Evolutionary conservation across 2,329 filamentous ascomycete genomes (phyloP).

Genomic region (Teratosphaeria pseudoeucalypti): DNA sequence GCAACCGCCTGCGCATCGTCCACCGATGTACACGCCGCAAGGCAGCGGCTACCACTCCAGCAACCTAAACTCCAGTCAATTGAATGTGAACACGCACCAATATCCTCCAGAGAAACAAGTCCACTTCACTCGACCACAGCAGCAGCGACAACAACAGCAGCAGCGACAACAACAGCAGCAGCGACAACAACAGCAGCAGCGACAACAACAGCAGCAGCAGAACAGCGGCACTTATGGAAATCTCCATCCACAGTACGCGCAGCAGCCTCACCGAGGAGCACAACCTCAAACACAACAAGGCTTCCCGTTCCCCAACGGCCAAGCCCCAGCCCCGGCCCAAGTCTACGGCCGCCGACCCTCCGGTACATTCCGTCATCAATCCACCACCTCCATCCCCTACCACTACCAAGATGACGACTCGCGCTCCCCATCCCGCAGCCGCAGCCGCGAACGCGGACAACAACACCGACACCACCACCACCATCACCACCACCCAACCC

Average conservation of each 20-base stretch:
- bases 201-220: constrained; percentile 3
- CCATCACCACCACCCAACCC: constrained; percentile 10
- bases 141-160: constrained; percentile 1
- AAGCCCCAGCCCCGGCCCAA: constrained; percentile 4
- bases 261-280: constrained; percentile 3
- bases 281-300: constrained; percentile 5
- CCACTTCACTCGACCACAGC: constrained; percentile 4
- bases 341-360: constrained; percentile 1
- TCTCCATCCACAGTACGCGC: constrained; percentile 5
- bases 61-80: neutral
- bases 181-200: neutral
- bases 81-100: constrained; percentile 7
- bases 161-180: constrained; percentile 5
- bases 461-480: constrained; percentile 14
- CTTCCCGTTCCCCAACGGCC: constrained; percentile 10
- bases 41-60: constrained; percentile 11
- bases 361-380: constrained; percentile 8
- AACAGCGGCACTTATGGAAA: constrained; percentile 1
- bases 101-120: constrained; percentile 11
- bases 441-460: constrained; percentile 9
- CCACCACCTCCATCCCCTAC: constrained; percentile 6
- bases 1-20: constrained; percentile 18
- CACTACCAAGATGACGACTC: constrained; percentile 4
- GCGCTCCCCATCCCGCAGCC: constrained; percentile 9
- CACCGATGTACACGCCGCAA: constrained; percentile 9